Base-by-base conservation (phyloP, 148 eudicot genomes). In the Rhododendron vialii region DNA sequence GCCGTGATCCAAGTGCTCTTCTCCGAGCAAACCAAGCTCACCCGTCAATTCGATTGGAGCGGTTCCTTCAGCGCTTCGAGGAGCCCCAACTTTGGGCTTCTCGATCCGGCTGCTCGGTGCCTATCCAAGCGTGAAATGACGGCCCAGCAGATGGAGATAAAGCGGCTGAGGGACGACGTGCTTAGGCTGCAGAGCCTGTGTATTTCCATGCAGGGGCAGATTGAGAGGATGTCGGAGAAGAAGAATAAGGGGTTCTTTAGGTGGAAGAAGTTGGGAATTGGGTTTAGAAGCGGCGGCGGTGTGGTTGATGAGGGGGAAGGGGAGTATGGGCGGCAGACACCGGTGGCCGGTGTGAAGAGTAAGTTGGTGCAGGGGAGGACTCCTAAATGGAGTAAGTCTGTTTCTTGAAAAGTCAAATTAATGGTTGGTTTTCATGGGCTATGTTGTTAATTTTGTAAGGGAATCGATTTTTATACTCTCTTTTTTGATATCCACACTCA, bases 1-100 rank as follows among this genome's bases (percentile, higher is more conserved):
- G 92, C 95, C 14, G 94, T 94, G 24, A 89, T 95, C 84, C 97
- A 92, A 87, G 94, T 96, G 17, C 93, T 96, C 57, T 89, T 95
- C 88, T 92, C 98, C 0, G 96, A 95, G 86, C 97, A 96, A 80
- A 82, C 86, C 85, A 96, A 91, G 87, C 87, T 93, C 86, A 89
- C 85, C 84, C 91, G 87, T 14, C 94, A 91, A 3, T 76, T 93
- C 30, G 95, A 95, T 2, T 90, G 92, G 92, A 94, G 96, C 22
- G 95, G 97, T 2, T 92, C 94, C 18, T 82, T 94, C 53, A 90
- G 83, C 24, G 83, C 83, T 2, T 51, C 86, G 3, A 69, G 88
- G 18, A 93, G 95, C 73, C 93, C 95, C 2, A 87, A 30, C 78
- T 48, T 88, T 1, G 81, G 79, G 3, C 92, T 92, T 35, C 63